A percentile compares a stretch with the other conserved stretches of the same genome.
Conservation (phyloP, 805 yeast genomes). For the Saturnispora galanensis region DNA sequence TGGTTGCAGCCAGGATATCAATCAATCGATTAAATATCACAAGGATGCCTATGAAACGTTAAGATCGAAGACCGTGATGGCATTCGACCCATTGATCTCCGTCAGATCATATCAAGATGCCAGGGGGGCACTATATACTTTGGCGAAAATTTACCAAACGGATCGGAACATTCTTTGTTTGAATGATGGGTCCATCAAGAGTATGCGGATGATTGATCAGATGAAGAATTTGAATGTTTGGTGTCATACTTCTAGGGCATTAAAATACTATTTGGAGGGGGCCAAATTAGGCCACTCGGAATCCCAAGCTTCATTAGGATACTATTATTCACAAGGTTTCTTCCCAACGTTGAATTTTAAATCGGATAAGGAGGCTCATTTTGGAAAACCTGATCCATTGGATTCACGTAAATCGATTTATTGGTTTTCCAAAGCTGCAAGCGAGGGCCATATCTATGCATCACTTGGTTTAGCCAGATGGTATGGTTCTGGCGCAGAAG, state of each 20-base stretch:
- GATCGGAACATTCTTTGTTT: slow-evolving; percentile 25
- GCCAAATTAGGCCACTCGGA: slow-evolving; percentile 53
- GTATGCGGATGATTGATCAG: slow-evolving; percentile 26
- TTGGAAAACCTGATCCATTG: slow-evolving; percentile 24
- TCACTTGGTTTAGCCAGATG: slow-evolving; percentile 69
- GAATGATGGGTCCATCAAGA: slow-evolving; percentile 20
- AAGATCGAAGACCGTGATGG: slow-evolving; percentile 20
- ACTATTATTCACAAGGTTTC: slow-evolving; percentile 60
- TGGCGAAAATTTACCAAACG: slow-evolving; percentile 29
- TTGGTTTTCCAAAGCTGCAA: slow-evolving; percentile 67
- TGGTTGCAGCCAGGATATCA: slow-evolving; percentile 22
- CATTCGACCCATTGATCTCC: slow-evolving; percentile 26
- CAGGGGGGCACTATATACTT: slow-evolving; percentile 26
- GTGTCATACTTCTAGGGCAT: slow-evolving; percentile 32
- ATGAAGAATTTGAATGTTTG: slow-evolving; percentile 24
- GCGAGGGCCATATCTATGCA: slow-evolving; percentile 53
- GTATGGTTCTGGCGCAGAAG: slow-evolving; percentile 57
- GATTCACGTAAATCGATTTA: slow-evolving; percentile 54
- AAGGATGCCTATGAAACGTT: slow-evolving; percentile 21
- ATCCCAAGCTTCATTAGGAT: slow-evolving; percentile 62
- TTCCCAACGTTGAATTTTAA: slow-evolving; percentile 27
- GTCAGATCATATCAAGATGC: slow-evolving; percentile 27
- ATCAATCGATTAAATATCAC: slow-evolving; percentile 22
- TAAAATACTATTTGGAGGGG: slow-evolving; percentile 46
- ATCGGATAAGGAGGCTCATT: slow-evolving; percentile 24